Evolutionary conservation across 208 protist genomes (phyloP).

Genomic region (Crithidia bombi): DNA sequence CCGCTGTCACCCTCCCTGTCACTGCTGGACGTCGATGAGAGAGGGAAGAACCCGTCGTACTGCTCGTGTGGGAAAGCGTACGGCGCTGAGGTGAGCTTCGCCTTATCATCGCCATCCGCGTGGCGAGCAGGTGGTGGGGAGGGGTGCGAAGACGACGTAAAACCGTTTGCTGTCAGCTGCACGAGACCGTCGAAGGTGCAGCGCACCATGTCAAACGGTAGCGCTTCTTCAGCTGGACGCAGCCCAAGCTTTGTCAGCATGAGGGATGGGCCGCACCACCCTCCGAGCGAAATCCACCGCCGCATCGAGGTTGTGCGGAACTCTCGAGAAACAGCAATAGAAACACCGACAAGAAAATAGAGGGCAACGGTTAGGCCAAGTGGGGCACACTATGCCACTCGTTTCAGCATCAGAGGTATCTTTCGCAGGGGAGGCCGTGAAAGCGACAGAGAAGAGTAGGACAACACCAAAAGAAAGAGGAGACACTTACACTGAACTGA

Average conservation of each 20-base stretch:
- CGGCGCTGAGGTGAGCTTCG: background rate
- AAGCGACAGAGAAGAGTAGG: too few species aligned
- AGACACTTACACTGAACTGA: too few species aligned
- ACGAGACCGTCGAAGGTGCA: constrained; percentile 85
- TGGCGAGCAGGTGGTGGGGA: background rate
- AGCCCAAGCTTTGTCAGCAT: constrained; percentile 81
- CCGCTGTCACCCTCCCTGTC: background rate
- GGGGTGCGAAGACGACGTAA: constrained; percentile 32
- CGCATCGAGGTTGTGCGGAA: too few species aligned
- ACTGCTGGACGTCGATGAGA: background rate
- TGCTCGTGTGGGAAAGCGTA: constrained; percentile 10
- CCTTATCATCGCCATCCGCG: background rate
- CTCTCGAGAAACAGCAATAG: too few species aligned
- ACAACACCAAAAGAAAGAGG: too few species aligned
- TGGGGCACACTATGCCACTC: too few species aligned
- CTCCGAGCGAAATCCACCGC: constrained; percentile 82
- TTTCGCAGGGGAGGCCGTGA: too few species aligned
- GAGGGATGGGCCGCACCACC: constrained; percentile 82
- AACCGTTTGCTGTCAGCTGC: constrained; percentile 59
- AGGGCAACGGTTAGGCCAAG: background rate
- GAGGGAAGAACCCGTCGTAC: constrained; percentile 29
- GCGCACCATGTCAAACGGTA: constrained; percentile 85
- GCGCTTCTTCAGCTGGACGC: constrained; percentile 37
- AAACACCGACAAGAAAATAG: background rate
- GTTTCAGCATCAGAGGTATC: too few species aligned